A percentile compares a stretch with the other conserved stretches of the same genome.
phyloP scores from a whole-genome alignment of 768 basidiomycete species.

The Pulveroboletus sp. region DNA sequence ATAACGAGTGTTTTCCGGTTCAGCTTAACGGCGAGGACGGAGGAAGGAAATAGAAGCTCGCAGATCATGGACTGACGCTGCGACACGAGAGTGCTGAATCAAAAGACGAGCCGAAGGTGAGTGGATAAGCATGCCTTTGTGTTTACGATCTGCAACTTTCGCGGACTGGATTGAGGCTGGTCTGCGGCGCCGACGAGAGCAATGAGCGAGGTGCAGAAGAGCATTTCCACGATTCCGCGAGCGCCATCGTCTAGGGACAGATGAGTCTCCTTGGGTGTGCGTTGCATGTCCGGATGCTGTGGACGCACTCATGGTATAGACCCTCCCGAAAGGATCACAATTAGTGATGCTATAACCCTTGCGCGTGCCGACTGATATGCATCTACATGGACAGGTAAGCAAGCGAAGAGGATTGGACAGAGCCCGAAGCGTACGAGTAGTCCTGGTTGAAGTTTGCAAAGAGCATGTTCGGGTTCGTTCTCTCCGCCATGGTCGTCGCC shows the following conservation, averaged over 20 bases:
- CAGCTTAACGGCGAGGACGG: conserved; percentile 95
- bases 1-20: conserved; percentile 96
- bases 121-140: conserved; percentile 69
- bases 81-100: not conserved
- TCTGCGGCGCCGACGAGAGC: conserved; percentile 96
- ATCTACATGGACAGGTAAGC: conserved; percentile 39
- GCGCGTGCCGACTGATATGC: conserved; percentile 90
- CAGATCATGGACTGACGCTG: conserved; percentile 98
- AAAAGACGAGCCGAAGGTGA: conserved; percentile 1
- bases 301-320: conserved; percentile 87
- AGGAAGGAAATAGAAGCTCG: conserved; percentile 95
- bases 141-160: conserved; percentile 96
- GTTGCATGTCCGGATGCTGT: not conserved
- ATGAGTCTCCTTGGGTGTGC: not conserved
- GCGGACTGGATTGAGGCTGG: conserved; percentile 82
- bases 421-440: conserved; percentile 61
- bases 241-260: conserved; percentile 75
- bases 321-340: conserved; percentile 95
- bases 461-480: conserved; percentile 51
- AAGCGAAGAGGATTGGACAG: not conserved
- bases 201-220: conserved; percentile 97
- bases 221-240: conserved; percentile 96
- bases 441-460: conserved; percentile 98
- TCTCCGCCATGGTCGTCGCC: conserved; percentile 31
- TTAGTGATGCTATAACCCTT: conserved; percentile 97